phyloP scores from a whole-genome alignment of 2,329 filamentous ascomycete genomes.

The Elsinoe necatrix region DNA sequence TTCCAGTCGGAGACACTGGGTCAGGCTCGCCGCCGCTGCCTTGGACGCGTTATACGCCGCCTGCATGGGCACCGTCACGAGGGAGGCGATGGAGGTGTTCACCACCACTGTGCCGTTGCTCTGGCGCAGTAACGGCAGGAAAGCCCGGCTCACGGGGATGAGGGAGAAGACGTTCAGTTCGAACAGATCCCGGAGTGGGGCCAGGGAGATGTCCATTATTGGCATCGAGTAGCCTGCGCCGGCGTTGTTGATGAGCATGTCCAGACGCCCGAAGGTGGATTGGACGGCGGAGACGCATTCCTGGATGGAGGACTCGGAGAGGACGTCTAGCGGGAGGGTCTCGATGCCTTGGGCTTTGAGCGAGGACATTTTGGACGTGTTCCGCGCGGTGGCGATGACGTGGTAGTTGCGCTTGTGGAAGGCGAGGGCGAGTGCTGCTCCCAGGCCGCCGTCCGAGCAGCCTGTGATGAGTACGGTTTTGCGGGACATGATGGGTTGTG shows the following conservation, averaged over 20 bases:
- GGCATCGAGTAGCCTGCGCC: slow-evolving; percentile 33
- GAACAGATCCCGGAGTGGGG: slow-evolving; percentile 24
- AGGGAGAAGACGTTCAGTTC: slow-evolving; percentile 30
- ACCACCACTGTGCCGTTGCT: slow-evolving; percentile 31
- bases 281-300: slow-evolving; percentile 25
- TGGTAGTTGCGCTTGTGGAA: slow-evolving; percentile 30
- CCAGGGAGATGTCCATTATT: slow-evolving; percentile 22
- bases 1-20: slow-evolving; percentile 24
- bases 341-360: slow-evolving; percentile 23
- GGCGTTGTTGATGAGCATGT: slow-evolving; percentile 42
- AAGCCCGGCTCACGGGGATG: slow-evolving; percentile 26
- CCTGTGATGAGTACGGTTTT: slow-evolving; percentile 25
- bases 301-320: slow-evolving; percentile 26
- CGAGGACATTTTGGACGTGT: slow-evolving; percentile 28
- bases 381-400: slow-evolving; percentile 38
- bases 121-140: slow-evolving; percentile 25
- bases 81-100: slow-evolving; percentile 29
- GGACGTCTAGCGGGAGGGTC: slow-evolving; percentile 28
- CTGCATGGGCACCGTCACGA: slow-evolving; percentile 28
- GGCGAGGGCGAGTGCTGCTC: slow-evolving; percentile 32
- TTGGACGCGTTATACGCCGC: slow-evolving; percentile 28
- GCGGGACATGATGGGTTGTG: neutral
- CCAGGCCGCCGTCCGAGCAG: slow-evolving; percentile 35
- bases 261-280: slow-evolving; percentile 25
- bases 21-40: slow-evolving; percentile 22